A percentile compares a stretch with the other conserved stretches of the same genome.
Evolutionary conservation across 2,329 filamentous ascomycete species (phyloP).

Genomic region (Ceratocystis alfenasii): DNA sequence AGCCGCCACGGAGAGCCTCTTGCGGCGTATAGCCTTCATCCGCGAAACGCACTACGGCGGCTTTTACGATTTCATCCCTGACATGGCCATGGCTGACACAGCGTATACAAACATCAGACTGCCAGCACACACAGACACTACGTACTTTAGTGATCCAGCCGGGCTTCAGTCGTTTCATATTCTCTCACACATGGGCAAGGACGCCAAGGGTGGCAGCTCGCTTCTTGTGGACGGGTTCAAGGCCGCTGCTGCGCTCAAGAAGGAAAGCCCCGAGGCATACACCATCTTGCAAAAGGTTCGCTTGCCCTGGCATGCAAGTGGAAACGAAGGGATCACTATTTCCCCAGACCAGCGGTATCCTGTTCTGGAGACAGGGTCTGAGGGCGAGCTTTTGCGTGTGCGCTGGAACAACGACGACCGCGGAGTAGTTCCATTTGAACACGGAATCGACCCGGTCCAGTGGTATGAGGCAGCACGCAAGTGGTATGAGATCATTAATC

Average conservation of each 20-base stretch:
- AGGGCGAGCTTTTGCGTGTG: constrained; percentile 42
- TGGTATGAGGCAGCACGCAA: constrained; percentile 76
- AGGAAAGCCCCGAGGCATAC: constrained; percentile 45
- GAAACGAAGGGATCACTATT: constrained; percentile 73
- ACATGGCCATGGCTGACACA: constrained; percentile 77
- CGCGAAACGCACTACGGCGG: constrained; percentile 81
- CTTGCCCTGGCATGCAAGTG: constrained; percentile 75
- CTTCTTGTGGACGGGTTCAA: constrained; percentile 79
- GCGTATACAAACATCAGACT: constrained; percentile 82
- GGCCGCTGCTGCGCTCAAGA: constrained; percentile 49
- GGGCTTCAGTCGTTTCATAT: constrained; percentile 89
- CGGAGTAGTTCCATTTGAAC: constrained; percentile 50
- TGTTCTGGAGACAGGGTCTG: constrained; percentile 45
- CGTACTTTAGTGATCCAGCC: constrained; percentile 87
- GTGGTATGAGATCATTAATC: constrained; percentile 59
- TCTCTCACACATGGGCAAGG: constrained; percentile 46
- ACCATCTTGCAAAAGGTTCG: constrained; percentile 42
- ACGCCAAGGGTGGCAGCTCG: constrained; percentile 55
- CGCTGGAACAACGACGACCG: constrained; percentile 93
- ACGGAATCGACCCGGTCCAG: constrained; percentile 35
- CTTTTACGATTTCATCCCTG: constrained; percentile 71
- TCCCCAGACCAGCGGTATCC: constrained; percentile 58
- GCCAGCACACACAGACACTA: constrained; percentile 82
- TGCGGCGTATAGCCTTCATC: constrained; percentile 76
- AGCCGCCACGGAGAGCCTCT: constrained; percentile 57